Conservation (phyloP, 169 alveolate genomes). For the Eimeria falciformis region DNA sequence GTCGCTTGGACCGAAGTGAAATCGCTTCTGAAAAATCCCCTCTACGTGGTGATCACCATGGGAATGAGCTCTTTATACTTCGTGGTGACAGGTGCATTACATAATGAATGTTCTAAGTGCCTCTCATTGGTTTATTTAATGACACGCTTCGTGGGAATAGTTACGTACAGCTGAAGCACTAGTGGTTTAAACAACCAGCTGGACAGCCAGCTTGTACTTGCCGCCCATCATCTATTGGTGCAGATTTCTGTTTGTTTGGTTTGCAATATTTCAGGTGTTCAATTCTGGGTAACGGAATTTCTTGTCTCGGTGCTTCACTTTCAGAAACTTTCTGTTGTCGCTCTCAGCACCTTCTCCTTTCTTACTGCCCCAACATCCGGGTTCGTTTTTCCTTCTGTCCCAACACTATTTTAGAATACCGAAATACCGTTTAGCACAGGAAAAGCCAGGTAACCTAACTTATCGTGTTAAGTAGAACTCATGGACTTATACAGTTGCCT, state of each 20-base stretch:
- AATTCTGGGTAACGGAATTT: conserved; percentile 92
- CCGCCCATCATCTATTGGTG: too few relatives aligned
- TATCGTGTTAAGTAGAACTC: too few relatives aligned
- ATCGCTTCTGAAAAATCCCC: conserved; percentile 81
- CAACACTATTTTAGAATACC: too few relatives aligned
- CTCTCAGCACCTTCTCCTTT: conserved; percentile 84
- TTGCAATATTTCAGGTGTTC: conserved; percentile 86
- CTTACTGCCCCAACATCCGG: conserved; percentile 91
- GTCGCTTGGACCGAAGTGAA: conserved; percentile 78
- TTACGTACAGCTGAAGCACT: too few relatives aligned
- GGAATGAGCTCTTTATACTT: conserved; percentile 88
- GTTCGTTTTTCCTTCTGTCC: not conserved
- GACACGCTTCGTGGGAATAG: not conserved
- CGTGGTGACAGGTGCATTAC: conserved; percentile 80
- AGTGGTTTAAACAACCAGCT: too few relatives aligned
- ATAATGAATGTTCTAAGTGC: not conserved
- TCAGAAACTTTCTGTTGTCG: conserved; percentile 84
- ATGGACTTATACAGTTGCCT: too few relatives aligned
- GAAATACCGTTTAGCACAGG: too few relatives aligned
- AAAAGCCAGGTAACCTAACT: too few relatives aligned
- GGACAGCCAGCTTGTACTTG: too few relatives aligned
- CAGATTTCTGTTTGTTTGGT: not conserved
- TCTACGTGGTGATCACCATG: conserved; percentile 84
- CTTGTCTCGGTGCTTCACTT: conserved; percentile 85
- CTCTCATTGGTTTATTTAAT: too few relatives aligned